Base-by-base conservation (phyloP, 768 basidiomycete species). In the Holtermannia corniformis region DNA sequence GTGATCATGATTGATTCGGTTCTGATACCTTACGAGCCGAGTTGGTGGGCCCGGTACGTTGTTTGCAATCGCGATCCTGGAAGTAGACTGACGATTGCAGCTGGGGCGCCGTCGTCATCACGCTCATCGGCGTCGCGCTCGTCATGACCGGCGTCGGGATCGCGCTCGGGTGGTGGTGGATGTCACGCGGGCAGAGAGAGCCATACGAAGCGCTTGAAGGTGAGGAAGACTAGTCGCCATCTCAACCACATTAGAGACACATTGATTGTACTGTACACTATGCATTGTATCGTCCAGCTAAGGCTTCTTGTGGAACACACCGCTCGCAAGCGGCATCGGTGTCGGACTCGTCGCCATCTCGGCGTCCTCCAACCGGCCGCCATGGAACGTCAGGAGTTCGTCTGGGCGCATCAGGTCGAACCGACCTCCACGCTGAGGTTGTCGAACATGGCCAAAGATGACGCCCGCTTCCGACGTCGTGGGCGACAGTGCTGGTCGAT, bases 181-280 rank as follows among this genome's bases (percentile, higher is more conserved):
- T 63, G 44, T 54, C 52, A 1, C 47, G 58, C 41, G 52, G 77
- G 62, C 86, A 87, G 68, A 80, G 80, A 51, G 84, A 81, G 26
- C 85, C 89, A 32, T 95, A 88, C 70, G 90, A 93, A 68, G 89
- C 91, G 21, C 73, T 85, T 32, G 90, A 89, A 44, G 87, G 89
- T 16, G 73, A 74, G 50, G 72, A 72, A 49, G 70, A 72, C 24
- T 58, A 57, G 23, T 43, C 48, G n/a, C n/a, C n/a, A n/a, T n/a
- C n/a, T n/a, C n/a, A n/a, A n/a, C n/a, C n/a, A n/a, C n/a, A n/a
- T n/a, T n/a, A n/a, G n/a, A n/a, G n/a, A n/a, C n/a, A n/a, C n/a
- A n/a, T n/a, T n/a, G 28, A 21, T 47, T 32, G 10, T 28, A 11
- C 10, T 37, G 16, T 37, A 37, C 16, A 37, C 16, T 37, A 16